Base-by-base conservation (phyloP, 441 rosid genomes). In the Oxalis stricta region DNA sequence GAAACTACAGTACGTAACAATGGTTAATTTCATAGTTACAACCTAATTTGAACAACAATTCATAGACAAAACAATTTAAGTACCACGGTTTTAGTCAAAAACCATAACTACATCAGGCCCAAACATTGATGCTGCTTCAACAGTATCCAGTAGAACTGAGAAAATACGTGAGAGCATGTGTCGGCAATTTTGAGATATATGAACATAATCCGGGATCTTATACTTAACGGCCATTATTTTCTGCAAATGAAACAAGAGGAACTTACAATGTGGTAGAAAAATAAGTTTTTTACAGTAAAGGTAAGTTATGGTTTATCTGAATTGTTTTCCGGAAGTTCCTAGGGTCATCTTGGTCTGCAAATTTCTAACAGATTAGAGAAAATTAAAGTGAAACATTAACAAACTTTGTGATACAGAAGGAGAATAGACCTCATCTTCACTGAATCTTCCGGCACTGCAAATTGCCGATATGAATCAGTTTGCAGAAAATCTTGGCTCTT, bases 121-220 rank as follows among this genome's bases (percentile, higher is more conserved):
- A n/a, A n/a, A n/a, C n/a, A n/a, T n/a, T n/a, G n/a, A n/a, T n/a
- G n/a, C n/a, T n/a, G n/a, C n/a, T n/a, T n/a, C n/a, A n/a, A n/a
- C n/a, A n/a, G n/a, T n/a, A n/a, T n/a, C n/a, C n/a, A n/a, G n/a
- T n/a, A n/a, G n/a, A n/a, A n/a, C n/a, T n/a, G n/a, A n/a, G n/a
- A 87, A 87, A 33, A 87, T 71, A 49, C 81, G 82, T 46, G 94
- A 76, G 42, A 84, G 79, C 33, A 87, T 73, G 65, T 75, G 78
- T 50, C 31, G 69, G 71, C 97, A 87, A 23, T 77, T 89, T 54
- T 81, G 82, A 50, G 95, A 79, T 41, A 85, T 52, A 41, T 79
- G 94, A 46, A 89, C 89, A 53, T 82, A 79, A 58, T 84, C 95
- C 1, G 97, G 97, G 48, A 79, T 78, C 53, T 75, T 76, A 75